phyloP scores from a whole-genome alignment of 345 rosid species.

The Bretschneidera sinensis region DNA sequence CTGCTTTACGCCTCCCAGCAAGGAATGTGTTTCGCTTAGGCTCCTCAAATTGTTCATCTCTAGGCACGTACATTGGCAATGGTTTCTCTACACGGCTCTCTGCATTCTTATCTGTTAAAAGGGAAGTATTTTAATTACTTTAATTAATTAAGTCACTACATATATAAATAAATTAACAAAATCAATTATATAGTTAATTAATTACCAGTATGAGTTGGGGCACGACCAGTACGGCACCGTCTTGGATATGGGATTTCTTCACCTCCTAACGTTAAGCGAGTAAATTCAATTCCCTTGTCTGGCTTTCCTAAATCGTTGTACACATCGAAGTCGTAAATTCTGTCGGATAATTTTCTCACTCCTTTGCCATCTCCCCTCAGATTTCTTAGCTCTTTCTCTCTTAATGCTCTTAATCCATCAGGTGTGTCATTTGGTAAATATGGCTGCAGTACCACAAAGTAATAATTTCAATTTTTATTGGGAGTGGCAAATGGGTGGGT shows the following conservation, averaged over 20 bases:
- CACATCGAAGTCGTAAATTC: conserved; percentile 72
- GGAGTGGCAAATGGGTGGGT: too few species aligned
- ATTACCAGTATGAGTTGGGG: conserved; percentile 50
- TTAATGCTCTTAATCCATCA: conserved; percentile 54
- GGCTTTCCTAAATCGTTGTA: conserved; percentile 97
- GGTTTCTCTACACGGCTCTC: conserved; percentile 97
- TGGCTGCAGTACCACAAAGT: too few species aligned
- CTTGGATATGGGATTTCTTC: conserved; percentile 69
- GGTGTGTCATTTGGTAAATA: conserved; percentile 85
- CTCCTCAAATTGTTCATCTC: conserved; percentile 96
- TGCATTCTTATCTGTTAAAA: conserved; percentile 46
- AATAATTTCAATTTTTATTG: too few species aligned
- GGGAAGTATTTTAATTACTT: too few species aligned
- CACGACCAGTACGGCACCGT: conserved; percentile 91
- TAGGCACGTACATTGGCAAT: conserved; percentile 78
- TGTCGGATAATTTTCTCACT: conserved; percentile 71
- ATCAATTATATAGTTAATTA: too few species aligned
- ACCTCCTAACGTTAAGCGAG: conserved; percentile 75
- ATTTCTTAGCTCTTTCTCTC: conserved; percentile 64
- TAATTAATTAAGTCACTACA: background rate
- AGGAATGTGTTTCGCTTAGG: conserved; percentile 58
- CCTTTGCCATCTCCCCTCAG: conserved; percentile 72
- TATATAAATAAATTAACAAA: too few species aligned
- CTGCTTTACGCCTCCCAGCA: conserved; percentile 69
- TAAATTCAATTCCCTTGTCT: conserved; percentile 53